A percentile compares a stretch with the other conserved stretches of the same genome.
Evolutionary conservation across 2,329 filamentous ascomycete species (phyloP).

Genomic region (Pseudohalonectria lignicola): DNA sequence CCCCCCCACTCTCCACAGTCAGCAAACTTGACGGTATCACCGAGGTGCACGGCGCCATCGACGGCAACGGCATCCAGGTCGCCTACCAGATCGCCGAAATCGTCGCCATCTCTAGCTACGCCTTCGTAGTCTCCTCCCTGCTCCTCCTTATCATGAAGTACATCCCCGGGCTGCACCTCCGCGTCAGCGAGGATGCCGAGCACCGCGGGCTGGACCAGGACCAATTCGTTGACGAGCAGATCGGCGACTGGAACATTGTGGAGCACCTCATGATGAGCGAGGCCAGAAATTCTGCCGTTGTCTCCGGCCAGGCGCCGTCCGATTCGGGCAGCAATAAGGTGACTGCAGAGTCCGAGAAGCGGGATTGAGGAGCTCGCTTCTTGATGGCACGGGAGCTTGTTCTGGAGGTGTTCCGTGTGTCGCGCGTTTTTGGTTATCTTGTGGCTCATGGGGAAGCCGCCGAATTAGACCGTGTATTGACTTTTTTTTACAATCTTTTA

Average conservation of each 20-base stretch:
- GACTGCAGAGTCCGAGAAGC: neutral
- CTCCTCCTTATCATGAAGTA: slow-evolving; percentile 44
- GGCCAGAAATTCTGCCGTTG: no score
- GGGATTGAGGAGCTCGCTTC: no score
- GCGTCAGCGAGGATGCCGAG: slow-evolving; percentile 44
- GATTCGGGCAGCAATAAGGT: neutral
- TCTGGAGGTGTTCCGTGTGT: no score
- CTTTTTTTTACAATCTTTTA: no score
- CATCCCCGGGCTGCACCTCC: slow-evolving; percentile 44
- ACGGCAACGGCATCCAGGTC: slow-evolving; percentile 41
- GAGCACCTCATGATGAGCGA: neutral
- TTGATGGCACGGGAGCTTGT: no score
- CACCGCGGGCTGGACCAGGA: slow-evolving; percentile 34
- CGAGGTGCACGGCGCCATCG: slow-evolving; percentile 29
- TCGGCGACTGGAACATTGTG: neutral
- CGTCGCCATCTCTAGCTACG: slow-evolving; percentile 42
- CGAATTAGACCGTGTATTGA: no score
- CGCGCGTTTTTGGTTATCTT: no score
- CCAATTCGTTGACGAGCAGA: neutral
- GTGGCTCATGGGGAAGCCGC: no score
- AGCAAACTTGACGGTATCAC: slow-evolving; percentile 39
- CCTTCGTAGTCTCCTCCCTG: slow-evolving; percentile 38
- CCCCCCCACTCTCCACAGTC: slow-evolving; percentile 16
- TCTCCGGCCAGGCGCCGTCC: neutral
- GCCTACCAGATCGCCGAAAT: slow-evolving; percentile 47